A percentile compares a stretch with the other conserved stretches of the same genome.
Evolutionary conservation across 2,329 filamentous ascomycete genomes (phyloP).

Genomic region (Mycosphaerelloides madeirae): DNA sequence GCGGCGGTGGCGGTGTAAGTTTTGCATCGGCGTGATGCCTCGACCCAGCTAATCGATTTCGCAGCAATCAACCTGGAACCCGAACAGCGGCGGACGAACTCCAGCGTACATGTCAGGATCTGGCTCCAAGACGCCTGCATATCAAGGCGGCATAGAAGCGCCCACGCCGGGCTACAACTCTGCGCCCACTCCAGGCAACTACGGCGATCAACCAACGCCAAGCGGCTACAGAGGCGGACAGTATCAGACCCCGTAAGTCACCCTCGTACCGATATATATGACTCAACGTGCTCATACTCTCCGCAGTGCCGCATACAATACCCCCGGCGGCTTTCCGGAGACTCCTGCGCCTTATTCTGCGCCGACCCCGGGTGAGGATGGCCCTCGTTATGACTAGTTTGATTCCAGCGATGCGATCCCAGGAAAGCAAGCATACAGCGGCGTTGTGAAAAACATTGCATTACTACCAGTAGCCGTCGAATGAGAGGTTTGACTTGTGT

Average conservation of each 20-base stretch:
- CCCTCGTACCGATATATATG: no score
- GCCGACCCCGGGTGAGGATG: slow-evolving; percentile 48
- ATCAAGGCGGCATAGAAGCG: slow-evolving; percentile 58
- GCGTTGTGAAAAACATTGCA: slow-evolving; percentile 1
- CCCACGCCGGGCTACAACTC: slow-evolving; percentile 46
- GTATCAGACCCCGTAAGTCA: slow-evolving; percentile 32
- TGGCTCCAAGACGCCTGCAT: slow-evolving; percentile 75
- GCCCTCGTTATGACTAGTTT: slow-evolving; percentile 39
- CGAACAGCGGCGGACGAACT: slow-evolving; percentile 33
- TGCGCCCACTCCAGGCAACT: slow-evolving; percentile 40
- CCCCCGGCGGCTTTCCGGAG: slow-evolving; percentile 50
- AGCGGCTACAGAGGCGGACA: slow-evolving; percentile 37
- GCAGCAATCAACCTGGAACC: slow-evolving; percentile 36
- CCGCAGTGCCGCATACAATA: slow-evolving; percentile 22
- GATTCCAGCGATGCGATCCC: no score
- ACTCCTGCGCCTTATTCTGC: slow-evolving; percentile 47
- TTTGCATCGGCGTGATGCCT: slow-evolving; percentile 63
- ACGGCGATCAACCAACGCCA: slow-evolving; percentile 33
- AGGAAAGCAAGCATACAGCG: neutral
- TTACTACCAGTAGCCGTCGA: neutral
- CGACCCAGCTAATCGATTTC: slow-evolving; percentile 47
- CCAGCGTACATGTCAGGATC: slow-evolving; percentile 53
- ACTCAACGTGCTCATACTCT: neutral
- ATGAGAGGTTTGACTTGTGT: no score
- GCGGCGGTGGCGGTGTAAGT: slow-evolving; percentile 25